Evolutionary conservation across 2,329 filamentous ascomycete genomes (phyloP).

Genomic region (Exophiala viscosa): DNA sequence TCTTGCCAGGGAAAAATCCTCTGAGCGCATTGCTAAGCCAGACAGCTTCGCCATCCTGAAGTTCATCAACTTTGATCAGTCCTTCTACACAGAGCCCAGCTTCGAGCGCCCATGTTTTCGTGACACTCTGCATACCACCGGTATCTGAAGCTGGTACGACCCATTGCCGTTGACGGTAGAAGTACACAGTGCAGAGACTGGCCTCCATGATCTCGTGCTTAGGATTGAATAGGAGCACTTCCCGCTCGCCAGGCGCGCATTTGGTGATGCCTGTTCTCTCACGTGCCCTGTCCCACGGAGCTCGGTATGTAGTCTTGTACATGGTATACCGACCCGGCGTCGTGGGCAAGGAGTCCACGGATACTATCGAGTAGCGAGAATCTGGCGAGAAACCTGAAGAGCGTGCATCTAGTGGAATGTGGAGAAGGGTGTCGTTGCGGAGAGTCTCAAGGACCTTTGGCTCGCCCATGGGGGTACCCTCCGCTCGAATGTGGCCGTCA

Average conservation of each 20-base stretch:
- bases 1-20: slow-evolving; percentile 56
- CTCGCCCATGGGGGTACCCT: slow-evolving; percentile 12
- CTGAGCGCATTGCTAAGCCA: slow-evolving; percentile 87
- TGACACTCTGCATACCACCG: slow-evolving; percentile 80
- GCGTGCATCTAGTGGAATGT: neutral
- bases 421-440: neutral
- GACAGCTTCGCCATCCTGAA: slow-evolving; percentile 67
- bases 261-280: slow-evolving; percentile 53
- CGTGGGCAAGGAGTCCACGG: slow-evolving; percentile 40
- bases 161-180: slow-evolving; percentile 67
- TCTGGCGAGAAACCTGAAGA: neutral
- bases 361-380: neutral
- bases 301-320: slow-evolving; percentile 77
- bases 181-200: slow-evolving; percentile 76
- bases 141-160: slow-evolving; percentile 72
- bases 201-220: slow-evolving; percentile 75
- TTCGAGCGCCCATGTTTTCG: slow-evolving; percentile 76
- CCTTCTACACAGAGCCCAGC: slow-evolving; percentile 65
- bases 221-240: slow-evolving; percentile 71
- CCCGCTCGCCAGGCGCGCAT: slow-evolving; percentile 47
- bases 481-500: slow-evolving; percentile 6
- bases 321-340: slow-evolving; percentile 64
- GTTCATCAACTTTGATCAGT: slow-evolving; percentile 46
- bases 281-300: slow-evolving; percentile 68
- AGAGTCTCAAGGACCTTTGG: neutral